Base-by-base conservation (phyloP, 2,329 filamentous ascomycete species). In the Pestalotiopsis sp. region DNA sequence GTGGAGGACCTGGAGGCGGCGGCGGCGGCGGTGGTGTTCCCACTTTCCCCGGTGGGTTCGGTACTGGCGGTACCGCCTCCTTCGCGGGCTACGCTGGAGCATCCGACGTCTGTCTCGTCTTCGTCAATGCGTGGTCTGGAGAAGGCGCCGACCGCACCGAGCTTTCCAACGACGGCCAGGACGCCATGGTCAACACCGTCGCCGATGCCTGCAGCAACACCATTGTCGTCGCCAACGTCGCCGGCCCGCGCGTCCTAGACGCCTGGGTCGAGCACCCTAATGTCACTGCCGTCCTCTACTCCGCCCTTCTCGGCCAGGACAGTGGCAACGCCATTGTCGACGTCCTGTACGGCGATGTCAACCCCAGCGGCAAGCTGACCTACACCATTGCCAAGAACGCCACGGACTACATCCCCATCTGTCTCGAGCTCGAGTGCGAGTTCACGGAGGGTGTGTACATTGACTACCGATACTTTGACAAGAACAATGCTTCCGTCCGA, bases 121-220 rank as follows among this genome's bases (percentile, higher is more conserved):
- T 92, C 73, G 88, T 89, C 70, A 92, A 91, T 74, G 84, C 90
- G 12, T 86, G 90, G 74, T 85, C 87, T 13, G 90, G 90, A 61
- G 91, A 93, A 78, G 73, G 72, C 38, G 70, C 61, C 13, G 75
- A 77, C 59, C 72, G 75, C 1, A 61, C 38, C 0, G 64, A 69
- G n/a, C 71, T 77, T 0, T 69, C 49, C 7, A 71, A 75, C 45
- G 69, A 72, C 2, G 71, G 71, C 1, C 72, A 74, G 59, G 89
- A 92, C 65, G 81, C 83, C 6, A 76, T 92, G 66, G 88, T 92
- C 72, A 80, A 84, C 66, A 88, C 88, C 45, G 88, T 91, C 11
- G 85, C 88, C 1, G 82, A 84, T 4, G 79, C 85, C 68, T 90
- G 87, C 81, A 90, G 90, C 81, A 92, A 92, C 81, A 92, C 90